Conservation (phyloP, 2,329 filamentous ascomycete species). For the Trichoderma pleuroti region DNA sequence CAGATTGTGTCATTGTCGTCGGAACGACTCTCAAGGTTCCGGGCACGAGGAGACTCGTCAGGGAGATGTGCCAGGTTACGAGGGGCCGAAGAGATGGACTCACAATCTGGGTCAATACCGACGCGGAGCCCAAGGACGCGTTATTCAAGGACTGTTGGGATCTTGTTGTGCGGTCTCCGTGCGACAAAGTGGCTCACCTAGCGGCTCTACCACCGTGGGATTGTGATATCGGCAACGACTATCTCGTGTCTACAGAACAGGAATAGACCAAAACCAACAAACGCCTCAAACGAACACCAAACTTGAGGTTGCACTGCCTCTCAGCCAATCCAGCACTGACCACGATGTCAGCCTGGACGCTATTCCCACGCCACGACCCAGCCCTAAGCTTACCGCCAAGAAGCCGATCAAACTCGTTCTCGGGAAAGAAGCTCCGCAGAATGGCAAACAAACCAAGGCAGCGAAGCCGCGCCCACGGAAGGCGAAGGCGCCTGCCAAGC, state of each 20-base stretch:
- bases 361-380: constrained; percentile 57
- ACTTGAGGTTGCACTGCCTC: constrained; percentile 31
- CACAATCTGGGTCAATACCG: constrained; percentile 92
- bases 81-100: constrained; percentile 77
- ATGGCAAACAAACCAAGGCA: constrained; percentile 22
- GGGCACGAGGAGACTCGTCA: constrained; percentile 82
- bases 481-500: constrained; percentile 34
- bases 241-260: constrained; percentile 45
- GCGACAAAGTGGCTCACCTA: constrained; percentile 78
- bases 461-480: constrained; percentile 33
- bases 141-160: constrained; percentile 95
- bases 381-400: constrained; percentile 46
- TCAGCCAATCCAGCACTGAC: constrained; percentile 30
- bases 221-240: constrained; percentile 48
- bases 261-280: constrained; percentile 41
- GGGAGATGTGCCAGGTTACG: constrained; percentile 86
- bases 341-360: constrained; percentile 43
- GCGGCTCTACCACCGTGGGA: constrained; percentile 62
- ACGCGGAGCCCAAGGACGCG: constrained; percentile 73
- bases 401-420: constrained; percentile 55
- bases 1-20: constrained; percentile 90
- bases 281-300: constrained; percentile 37
- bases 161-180: constrained; percentile 79
- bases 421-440: constrained; percentile 22
- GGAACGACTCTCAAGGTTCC: constrained; percentile 95